Evolutionary conservation across 2,329 filamentous ascomycete species (phyloP).

Genomic region (Colletotrichum sp.): DNA sequence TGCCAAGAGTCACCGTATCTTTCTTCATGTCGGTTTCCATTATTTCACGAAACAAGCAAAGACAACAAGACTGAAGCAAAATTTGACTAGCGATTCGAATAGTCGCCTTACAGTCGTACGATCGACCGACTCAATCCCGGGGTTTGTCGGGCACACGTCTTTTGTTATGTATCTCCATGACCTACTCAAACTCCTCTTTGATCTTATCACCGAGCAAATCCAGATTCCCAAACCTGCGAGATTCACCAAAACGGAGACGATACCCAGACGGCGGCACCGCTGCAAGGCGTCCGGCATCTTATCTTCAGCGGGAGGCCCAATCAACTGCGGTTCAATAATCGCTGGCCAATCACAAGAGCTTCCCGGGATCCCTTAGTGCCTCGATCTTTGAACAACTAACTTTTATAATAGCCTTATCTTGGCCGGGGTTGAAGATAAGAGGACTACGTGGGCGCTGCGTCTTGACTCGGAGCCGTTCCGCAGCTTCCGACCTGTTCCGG

Average conservation of each 20-base stretch:
- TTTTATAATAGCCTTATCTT: background rate
- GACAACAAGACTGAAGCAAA: background rate
- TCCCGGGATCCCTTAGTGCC: background rate
- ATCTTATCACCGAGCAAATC: background rate
- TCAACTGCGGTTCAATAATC: conserved; percentile 1
- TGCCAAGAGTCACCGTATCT: background rate
- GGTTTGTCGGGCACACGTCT: background rate
- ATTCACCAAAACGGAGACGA: background rate
- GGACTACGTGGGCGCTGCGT: background rate
- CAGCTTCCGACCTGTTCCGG: background rate
- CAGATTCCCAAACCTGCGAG: background rate
- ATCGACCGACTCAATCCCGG: background rate
- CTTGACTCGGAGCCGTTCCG: background rate
- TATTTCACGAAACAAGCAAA: background rate
- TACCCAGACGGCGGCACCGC: background rate
- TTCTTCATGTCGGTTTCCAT: conserved; percentile 12
- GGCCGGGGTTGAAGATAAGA: conserved; percentile 15
- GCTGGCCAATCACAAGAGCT: background rate
- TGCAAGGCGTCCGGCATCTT: background rate
- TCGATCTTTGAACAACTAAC: background rate
- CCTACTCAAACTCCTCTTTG: background rate
- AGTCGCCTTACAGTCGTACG: background rate
- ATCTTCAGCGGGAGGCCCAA: conserved; percentile 6
- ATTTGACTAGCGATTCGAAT: background rate
- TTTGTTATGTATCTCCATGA: conserved; percentile 11